Conservation (phyloP, 1,139 yeast species). For the Geotrichum carabidarum region DNA sequence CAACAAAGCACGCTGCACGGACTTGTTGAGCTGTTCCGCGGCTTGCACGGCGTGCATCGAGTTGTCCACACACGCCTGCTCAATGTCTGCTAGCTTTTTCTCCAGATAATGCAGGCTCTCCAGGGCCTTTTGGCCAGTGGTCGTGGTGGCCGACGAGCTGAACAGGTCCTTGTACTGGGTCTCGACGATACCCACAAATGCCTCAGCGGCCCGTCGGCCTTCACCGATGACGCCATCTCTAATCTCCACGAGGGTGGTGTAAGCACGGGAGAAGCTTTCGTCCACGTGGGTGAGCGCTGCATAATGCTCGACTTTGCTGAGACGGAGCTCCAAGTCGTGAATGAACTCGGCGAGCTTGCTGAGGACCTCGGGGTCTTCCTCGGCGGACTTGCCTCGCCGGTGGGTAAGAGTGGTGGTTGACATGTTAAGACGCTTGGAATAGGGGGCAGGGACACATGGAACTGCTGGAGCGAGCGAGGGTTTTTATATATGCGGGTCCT, state of each 20-base stretch:
- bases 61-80: slow-evolving; percentile 24
- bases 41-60: slow-evolving; percentile 22
- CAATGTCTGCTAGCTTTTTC: slow-evolving; percentile 33
- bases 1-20: slow-evolving; percentile 36
- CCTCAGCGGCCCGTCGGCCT: slow-evolving; percentile 34
- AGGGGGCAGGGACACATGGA: background rate
- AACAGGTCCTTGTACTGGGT: slow-evolving; percentile 24
- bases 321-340: slow-evolving; percentile 28
- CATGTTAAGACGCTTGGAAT: background rate
- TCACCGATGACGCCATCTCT: slow-evolving; percentile 34
- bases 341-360: slow-evolving; percentile 5
- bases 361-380: slow-evolving; percentile 1
- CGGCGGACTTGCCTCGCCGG: background rate
- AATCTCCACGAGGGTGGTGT: slow-evolving; percentile 31
- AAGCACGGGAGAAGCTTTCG: slow-evolving; percentile 32
- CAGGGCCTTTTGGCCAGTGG: slow-evolving; percentile 20
- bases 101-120: slow-evolving; percentile 34
- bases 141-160: slow-evolving; percentile 5
- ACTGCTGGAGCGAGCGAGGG: background rate
- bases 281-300: slow-evolving; percentile 35
- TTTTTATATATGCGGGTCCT: background rate
- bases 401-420: slow-evolving; percentile 2
- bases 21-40: slow-evolving; percentile 22
- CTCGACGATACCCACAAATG: slow-evolving; percentile 31
- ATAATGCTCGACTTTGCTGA: slow-evolving; percentile 33